Evolutionary conservation across 2,329 filamentous ascomycete genomes (phyloP).

Genomic region (Phaeosphaeriaceae sp.): DNA sequence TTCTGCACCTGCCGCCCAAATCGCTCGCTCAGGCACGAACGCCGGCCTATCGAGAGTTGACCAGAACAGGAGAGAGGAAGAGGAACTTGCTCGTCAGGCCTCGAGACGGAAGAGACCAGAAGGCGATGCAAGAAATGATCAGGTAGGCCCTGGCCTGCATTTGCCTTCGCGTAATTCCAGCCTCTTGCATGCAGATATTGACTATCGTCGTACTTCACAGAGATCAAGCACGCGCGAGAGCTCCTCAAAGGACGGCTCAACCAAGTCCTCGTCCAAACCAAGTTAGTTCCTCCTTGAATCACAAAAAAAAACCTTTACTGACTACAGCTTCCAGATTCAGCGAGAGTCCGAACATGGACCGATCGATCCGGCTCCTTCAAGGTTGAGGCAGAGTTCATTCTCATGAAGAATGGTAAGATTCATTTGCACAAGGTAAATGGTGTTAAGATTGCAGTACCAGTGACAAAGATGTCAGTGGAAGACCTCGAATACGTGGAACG

Average conservation of each 20-base stretch:
- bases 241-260: constrained; percentile 57
- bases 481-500: constrained; percentile 95
- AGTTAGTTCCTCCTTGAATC: constrained; percentile 63
- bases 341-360: constrained; percentile 90
- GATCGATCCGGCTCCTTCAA: constrained; percentile 96
- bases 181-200: constrained; percentile 69
- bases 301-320: constrained; percentile 1
- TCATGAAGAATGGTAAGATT: constrained; percentile 93
- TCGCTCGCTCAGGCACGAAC: constrained; percentile 62
- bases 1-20: constrained; percentile 54
- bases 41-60: constrained; percentile 73
- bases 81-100: constrained; percentile 81
- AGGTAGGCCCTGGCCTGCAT: constrained; percentile 79
- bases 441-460: constrained; percentile 95
- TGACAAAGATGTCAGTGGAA: constrained; percentile 92
- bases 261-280: constrained; percentile 66
- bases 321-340: constrained; percentile 60
- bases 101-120: constrained; percentile 66
- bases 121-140: constrained; percentile 61
- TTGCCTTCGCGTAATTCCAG: constrained; percentile 82
- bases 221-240: constrained; percentile 73
- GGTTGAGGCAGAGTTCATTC: constrained; percentile 95
- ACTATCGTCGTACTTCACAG: constrained; percentile 74
- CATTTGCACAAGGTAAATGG: constrained; percentile 98
- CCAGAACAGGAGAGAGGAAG: constrained; percentile 79